These are phyloP conservation scores for Pseudogymnoascus sp. DNA, from an alignment of 2,329 filamentous ascomycete species.

Conservation along the genomic window DNA sequence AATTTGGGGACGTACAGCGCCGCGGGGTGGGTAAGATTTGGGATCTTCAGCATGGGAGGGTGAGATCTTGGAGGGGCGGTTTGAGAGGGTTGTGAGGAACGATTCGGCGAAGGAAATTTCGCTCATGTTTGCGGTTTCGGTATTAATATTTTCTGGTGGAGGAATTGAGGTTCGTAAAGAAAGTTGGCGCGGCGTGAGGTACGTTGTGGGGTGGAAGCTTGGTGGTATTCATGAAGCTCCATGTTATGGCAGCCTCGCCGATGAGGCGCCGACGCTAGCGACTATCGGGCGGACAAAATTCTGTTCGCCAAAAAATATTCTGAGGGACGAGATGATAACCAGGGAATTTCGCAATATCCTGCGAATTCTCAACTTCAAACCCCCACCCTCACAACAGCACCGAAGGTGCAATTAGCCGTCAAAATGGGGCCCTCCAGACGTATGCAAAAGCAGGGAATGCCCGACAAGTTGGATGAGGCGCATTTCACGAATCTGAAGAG, in stretches of 20 bases:
- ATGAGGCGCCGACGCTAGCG: conserved; percentile 7
- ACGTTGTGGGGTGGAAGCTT: neutral
- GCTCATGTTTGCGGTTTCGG: conserved; percentile 47
- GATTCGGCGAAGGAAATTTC: conserved; percentile 77
- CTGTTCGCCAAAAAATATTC: conserved; percentile 8
- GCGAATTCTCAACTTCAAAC: conserved; percentile 4
- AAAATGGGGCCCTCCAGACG: conserved; percentile 84
- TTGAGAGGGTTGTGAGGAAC: conserved; percentile 74
- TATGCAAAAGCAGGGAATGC: conserved; percentile 92
- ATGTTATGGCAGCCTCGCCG: conserved; percentile 6
- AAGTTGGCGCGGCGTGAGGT: neutral
- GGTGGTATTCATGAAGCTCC: neutral
- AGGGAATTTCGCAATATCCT: conserved; percentile 4
- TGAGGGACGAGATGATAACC: neutral
- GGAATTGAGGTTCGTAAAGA: neutral
- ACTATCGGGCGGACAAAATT: conserved; percentile 7
- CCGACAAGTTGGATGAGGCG: conserved; percentile 72
- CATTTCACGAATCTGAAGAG: conserved; percentile 74
- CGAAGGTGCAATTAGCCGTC: conserved; percentile 12
- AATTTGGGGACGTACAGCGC: conserved; percentile 52
- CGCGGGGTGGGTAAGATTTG: conserved; percentile 64
- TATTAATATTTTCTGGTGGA: neutral
- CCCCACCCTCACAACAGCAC: conserved; percentile 1
- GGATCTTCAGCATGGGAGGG: conserved; percentile 86
- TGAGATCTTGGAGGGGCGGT: conserved; percentile 71